Base-by-base conservation (phyloP, 805 yeast species). In the Lachancea quebecensis region DNA sequence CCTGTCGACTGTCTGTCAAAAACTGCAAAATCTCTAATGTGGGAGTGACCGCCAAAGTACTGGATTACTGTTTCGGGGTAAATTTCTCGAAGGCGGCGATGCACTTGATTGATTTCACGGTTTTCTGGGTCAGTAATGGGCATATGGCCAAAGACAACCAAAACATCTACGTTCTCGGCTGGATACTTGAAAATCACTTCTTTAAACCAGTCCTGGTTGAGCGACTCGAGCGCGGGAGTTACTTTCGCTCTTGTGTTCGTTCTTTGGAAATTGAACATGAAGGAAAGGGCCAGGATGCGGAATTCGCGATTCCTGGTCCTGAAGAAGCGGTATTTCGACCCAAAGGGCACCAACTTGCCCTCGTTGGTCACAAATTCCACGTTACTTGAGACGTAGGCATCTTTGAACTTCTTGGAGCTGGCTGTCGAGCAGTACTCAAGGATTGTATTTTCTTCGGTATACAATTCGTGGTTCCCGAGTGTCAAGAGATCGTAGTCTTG, bases 11-110 rank as follows among this genome's bases (percentile, higher is more conserved):
- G 68, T 1, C 70, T 66, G 57, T 91, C 98, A 41, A 81, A 70
- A 3, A 77, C 68, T 7, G 78, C 74, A 62, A 83, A 91, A 63
- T 91, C 98, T 50, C 98, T 71, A 12, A 91, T 79, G 60, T 91
- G 98, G 27, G 95, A 81, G 65, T 91, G 98, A 1, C 97, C 98
- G 1, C 97, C 98, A 64, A 91, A 82, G 55, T 84, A 86, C 60
- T 88, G 96, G 43, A 91, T 84, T 0, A 79, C 69, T 0, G 74
- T 72, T 28, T 71, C 60, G 5, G 95, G 91, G 55, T 77, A 84
- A 25, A 64, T 67, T 21, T 59, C 48, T 48, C 97, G 74, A 25
- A 91, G 63, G 5, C 61, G 63, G 0, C 53, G 36, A 49, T 72
- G 76, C 1, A 72, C 49, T 49, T 54, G 45, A n/a, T 60, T 52